A percentile compares a stretch with the other conserved stretches of the same genome.
Conservation (phyloP, 164 flowering plant species). For the Umbilicus rupestris region DNA sequence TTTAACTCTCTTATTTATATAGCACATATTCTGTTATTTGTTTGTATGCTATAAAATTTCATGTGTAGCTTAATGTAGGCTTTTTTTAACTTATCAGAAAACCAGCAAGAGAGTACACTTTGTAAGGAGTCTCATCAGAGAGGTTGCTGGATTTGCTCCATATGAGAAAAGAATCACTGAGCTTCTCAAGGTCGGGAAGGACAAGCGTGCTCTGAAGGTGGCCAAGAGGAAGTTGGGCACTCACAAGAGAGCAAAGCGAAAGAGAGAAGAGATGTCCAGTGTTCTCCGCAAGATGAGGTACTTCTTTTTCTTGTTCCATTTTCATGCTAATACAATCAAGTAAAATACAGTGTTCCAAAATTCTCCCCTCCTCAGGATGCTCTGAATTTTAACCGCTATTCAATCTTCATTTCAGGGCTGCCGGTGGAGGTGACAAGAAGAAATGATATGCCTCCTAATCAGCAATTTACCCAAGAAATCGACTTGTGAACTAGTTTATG, state of each 20-base stretch:
- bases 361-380: background rate
- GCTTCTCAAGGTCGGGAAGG: constrained; percentile 4
- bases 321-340: background rate
- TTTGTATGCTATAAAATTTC: no score
- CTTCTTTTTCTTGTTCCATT: background rate
- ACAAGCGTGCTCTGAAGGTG: constrained; percentile 4
- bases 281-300: constrained; percentile 5
- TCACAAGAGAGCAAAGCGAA: constrained; percentile 9
- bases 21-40: no score
- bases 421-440: constrained; percentile 3
- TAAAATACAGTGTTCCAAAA: background rate
- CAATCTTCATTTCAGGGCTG: background rate
- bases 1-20: background rate
- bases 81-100: background rate
- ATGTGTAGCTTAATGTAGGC: no score
- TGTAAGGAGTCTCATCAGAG: constrained; percentile 6
- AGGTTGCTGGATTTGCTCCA: constrained; percentile 7
- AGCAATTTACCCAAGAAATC: background rate
- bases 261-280: constrained; percentile 9
- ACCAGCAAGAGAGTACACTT: constrained; percentile 6
- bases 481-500: background rate
- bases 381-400: background rate
- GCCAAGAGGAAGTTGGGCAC: constrained; percentile 7
- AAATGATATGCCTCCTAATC: background rate
- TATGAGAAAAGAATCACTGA: constrained; percentile 7